Conservation (phyloP, 75 land plant species). For the Chamaecyparis obtusa region DNA sequence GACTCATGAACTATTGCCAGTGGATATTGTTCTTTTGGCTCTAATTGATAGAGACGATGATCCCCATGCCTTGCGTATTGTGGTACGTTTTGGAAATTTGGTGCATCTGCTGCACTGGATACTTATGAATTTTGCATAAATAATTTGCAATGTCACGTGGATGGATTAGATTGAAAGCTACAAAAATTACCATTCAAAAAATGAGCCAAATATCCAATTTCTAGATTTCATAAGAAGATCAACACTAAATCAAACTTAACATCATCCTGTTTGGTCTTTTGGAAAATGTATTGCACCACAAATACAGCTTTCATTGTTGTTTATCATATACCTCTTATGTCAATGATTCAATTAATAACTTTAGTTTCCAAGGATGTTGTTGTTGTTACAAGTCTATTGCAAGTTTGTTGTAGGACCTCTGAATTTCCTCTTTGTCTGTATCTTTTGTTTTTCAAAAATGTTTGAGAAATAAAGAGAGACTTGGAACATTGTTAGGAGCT, state of each 20-base stretch:
- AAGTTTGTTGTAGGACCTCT: background rate
- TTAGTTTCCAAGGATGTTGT: background rate
- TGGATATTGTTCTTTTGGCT: slow-evolving; percentile 92
- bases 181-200: background rate
- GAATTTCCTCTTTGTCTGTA: background rate
- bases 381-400: background rate
- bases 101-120: background rate
- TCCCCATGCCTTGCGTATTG: slow-evolving; percentile 83
- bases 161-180: background rate
- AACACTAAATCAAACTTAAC: background rate
- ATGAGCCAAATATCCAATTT: background rate
- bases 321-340: background rate
- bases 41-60: slow-evolving; percentile 98
- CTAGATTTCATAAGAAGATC: background rate
- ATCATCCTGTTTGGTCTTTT: background rate
- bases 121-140: background rate
- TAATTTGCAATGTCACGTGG: background rate
- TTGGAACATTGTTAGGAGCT: background rate
- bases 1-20: slow-evolving; percentile 89
- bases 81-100: slow-evolving; percentile 52
- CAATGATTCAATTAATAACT: background rate
- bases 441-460: background rate
- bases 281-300: background rate
- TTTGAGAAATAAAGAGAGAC: background rate
- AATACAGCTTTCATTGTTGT: background rate